Evolutionary conservation across 2,329 filamentous ascomycete species (phyloP).

Genomic region (Ophiostoma triangulosporum): DNA sequence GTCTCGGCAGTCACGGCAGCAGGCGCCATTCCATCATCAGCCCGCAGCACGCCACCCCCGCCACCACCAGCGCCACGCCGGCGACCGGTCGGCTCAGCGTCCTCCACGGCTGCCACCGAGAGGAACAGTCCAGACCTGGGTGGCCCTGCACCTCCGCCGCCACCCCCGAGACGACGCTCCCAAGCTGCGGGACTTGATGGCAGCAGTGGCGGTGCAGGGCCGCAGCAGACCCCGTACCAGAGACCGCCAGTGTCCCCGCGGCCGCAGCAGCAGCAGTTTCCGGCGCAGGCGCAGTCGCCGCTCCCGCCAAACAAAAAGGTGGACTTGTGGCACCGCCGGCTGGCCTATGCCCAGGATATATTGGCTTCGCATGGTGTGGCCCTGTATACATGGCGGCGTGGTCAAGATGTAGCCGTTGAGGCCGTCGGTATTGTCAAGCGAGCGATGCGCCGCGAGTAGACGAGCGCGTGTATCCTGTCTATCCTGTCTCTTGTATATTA

Average conservation of each 20-base stretch:
- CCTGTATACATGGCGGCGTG: slow-evolving; percentile 60
- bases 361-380: slow-evolving; percentile 52
- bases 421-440: slow-evolving; percentile 50
- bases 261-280: slow-evolving; percentile 11
- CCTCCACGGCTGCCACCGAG: slow-evolving; percentile 23
- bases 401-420: slow-evolving; percentile 54
- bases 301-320: slow-evolving; percentile 47
- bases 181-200: neutral
- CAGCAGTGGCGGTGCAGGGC: neutral
- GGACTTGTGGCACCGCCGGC: slow-evolving; percentile 56
- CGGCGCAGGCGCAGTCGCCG: slow-evolving; percentile 10
- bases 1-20: neutral
- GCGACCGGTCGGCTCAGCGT: slow-evolving; percentile 11
- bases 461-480: no score
- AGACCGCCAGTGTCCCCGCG: slow-evolving; percentile 7
- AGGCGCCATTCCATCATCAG: neutral
- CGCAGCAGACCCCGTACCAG: slow-evolving; percentile 1
- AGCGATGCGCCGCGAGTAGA: slow-evolving; percentile 18
- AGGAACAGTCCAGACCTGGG: slow-evolving; percentile 6
- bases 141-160: slow-evolving; percentile 7
- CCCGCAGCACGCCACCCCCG: neutral
- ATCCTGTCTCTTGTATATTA: neutral
- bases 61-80: slow-evolving; percentile 9
- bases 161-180: slow-evolving; percentile 9
- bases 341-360: slow-evolving; percentile 47